These are phyloP conservation scores for Kwoniella sp. DNA, from an alignment of 768 basidiomycete genomes.

Conservation along the genomic window DNA sequence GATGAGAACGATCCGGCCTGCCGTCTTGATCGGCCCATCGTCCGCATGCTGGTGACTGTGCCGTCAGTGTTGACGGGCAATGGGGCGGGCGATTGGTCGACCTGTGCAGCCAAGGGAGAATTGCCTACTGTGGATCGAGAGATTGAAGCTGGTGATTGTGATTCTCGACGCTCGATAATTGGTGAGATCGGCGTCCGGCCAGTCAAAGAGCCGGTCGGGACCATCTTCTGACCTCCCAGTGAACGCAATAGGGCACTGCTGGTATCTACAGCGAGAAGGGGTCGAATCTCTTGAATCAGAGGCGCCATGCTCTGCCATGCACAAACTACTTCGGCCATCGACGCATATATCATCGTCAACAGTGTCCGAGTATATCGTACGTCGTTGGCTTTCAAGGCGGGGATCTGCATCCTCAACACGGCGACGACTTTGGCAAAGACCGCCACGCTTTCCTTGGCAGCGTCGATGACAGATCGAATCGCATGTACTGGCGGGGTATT, in stretches of 20 bases:
- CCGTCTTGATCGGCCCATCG: conserved; percentile 61
- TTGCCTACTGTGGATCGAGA: conserved; percentile 36
- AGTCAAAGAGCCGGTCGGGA: conserved; percentile 51
- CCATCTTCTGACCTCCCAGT: conserved; percentile 41
- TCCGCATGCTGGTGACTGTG: conserved; percentile 6
- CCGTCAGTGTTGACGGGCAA: conserved; percentile 47
- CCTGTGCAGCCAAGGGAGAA: conserved; percentile 47
- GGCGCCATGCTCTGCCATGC: conserved; percentile 80
- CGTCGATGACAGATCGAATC: conserved; percentile 77
- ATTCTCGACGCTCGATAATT: conserved; percentile 53
- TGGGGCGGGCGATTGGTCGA: conserved; percentile 57
- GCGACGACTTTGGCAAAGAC: conserved; percentile 86
- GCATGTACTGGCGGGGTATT: conserved; percentile 68
- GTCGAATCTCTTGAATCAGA: conserved; percentile 69
- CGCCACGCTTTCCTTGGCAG: conserved; percentile 77
- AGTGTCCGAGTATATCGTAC: conserved; percentile 85
- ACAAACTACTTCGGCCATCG: conserved; percentile 79
- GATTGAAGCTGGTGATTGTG: conserved; percentile 46
- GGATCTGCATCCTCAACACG: conserved; percentile 70
- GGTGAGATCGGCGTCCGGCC: conserved; percentile 56
- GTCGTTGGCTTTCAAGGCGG: conserved; percentile 67
- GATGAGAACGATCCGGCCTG: conserved; percentile 95
- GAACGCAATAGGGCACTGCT: conserved; percentile 10
- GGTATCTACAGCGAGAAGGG: conserved; percentile 62
- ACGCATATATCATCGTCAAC: conserved; percentile 82